These are phyloP conservation scores for Stagonosporopsis tanaceti DNA, from an alignment of 2,329 filamentous ascomycete genomes.

Conservation along the genomic window DNA sequence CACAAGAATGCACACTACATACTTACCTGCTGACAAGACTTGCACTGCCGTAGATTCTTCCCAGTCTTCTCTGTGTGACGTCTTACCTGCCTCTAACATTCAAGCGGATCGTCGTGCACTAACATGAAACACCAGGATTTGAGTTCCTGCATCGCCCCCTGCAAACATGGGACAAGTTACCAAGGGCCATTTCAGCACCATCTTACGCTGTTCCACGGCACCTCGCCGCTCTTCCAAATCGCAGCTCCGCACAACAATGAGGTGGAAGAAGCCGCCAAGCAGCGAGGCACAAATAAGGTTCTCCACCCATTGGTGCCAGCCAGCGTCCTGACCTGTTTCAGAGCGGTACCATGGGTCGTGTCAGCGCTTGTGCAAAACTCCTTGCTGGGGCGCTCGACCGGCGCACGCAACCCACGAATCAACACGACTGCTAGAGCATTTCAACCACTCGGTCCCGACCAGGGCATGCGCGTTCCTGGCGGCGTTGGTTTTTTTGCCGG, in stretches of 20 bases:
- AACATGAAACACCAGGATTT: conserved; percentile 7
- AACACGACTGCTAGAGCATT: neutral
- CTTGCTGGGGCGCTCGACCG: neutral
- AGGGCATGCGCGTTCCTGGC: conserved; percentile 15
- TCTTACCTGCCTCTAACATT: neutral
- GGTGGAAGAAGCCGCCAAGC: conserved; percentile 3
- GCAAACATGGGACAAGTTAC: neutral
- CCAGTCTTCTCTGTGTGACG: neutral
- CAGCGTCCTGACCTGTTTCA: conserved; percentile 11
- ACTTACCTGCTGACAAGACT: conserved; percentile 6
- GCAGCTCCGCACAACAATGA: neutral
- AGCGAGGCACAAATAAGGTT: conserved; percentile 15
- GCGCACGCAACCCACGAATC: conserved; percentile 3
- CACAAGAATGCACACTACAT: conserved; percentile 20
- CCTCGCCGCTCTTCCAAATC: neutral
- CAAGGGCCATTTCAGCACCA: neutral
- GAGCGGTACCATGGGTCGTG: conserved; percentile 11
- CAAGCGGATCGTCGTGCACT: conserved; percentile 1
- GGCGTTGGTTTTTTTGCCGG: conserved; percentile 8
- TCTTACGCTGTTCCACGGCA: neutral
- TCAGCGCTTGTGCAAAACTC: conserved; percentile 15
- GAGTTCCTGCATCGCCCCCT: neutral
- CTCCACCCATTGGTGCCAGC: conserved; percentile 1
- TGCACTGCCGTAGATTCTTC: neutral
- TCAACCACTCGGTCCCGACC: conserved; percentile 2